Evolutionary conservation across 148 eudicot genomes (phyloP).

Genomic region (Camellia japonica): DNA sequence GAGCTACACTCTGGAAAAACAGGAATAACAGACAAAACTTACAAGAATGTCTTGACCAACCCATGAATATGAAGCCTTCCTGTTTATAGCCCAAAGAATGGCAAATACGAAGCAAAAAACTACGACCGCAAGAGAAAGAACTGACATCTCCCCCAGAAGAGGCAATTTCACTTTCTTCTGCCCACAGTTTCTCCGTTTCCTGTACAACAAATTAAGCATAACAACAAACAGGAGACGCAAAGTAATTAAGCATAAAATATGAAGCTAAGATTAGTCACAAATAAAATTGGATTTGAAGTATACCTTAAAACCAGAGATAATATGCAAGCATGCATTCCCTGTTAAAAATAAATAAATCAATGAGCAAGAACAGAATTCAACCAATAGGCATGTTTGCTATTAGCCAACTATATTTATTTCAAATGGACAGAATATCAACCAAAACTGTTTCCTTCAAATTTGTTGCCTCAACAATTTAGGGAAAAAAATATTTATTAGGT

Average conservation of each 20-base stretch:
- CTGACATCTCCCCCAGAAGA: constrained; percentile 49
- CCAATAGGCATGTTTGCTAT: neutral
- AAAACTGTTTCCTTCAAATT: neutral
- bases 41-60: constrained; percentile 91
- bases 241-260: constrained; percentile 3
- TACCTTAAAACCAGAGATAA: constrained; percentile 60
- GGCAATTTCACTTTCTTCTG: constrained; percentile 54
- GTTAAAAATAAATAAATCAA: constrained; percentile 17
- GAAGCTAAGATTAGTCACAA: neutral
- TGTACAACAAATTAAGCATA: constrained; percentile 24
- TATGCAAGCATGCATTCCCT: constrained; percentile 80
- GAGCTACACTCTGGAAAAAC: neutral
- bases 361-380: neutral
- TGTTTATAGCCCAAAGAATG: constrained; percentile 58
- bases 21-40: constrained; percentile 28
- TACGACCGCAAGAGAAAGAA: constrained; percentile 54
- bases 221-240: neutral
- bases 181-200: constrained; percentile 43
- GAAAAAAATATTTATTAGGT: neutral
- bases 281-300: constrained; percentile 12
- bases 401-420: neutral
- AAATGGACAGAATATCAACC: neutral
- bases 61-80: constrained; percentile 72
- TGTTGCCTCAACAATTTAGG: neutral
- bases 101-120: constrained; percentile 52